Evolutionary conservation across 768 basidiomycete genomes (phyloP), one percentile per base, ranked within the genome.

Genomic region (Myochromella boudieri): DNA sequence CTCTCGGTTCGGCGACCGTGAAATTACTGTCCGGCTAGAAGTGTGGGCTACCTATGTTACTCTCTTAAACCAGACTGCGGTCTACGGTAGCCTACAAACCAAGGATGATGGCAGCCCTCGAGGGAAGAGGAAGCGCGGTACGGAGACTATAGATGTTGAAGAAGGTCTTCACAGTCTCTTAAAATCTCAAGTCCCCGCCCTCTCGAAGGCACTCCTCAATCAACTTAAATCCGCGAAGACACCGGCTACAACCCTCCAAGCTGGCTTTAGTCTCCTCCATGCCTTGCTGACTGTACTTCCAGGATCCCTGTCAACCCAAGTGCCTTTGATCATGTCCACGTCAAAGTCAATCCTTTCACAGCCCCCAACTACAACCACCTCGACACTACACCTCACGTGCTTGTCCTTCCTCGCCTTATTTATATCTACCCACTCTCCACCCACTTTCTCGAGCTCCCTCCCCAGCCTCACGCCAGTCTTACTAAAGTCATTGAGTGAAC

Each of bases 21-120:
- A 99, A 68, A 88, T 94, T 59, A 95, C 90, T 3, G 97, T 98
- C 24, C 81, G 89, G 25, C 70, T 97, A 22, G 97, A 99, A 63
- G 77, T 98, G 12, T 95, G 95, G 87, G 74, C 85, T 0, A 87
- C 95, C 1, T 95, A 95, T 60, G 80, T 78, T 26, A 69, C 77
- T 1, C 77, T 99, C 9, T 77, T 99, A 31, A 87, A 77, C 41
- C 95, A 95, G 68, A 95, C 93, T 1, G 75, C 77, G 17, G 72
- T 91, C 37, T 93, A 92, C 50, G 90, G 87, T 14, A 84, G 84
- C 8, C 63, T 78, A 2, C 81, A 81, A 51, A 66, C 60, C 42
- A 76, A 76, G 38, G 72, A 81, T 41, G 81, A 73, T 55, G 67
- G 65, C 12, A 76, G 70, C 9, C 60, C 74, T 3, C 62, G 78